A percentile compares a stretch with the other conserved stretches of the same genome.
Conservation (phyloP, 2,329 filamentous ascomycete genomes). For the Xylariaceae sp. region DNA sequence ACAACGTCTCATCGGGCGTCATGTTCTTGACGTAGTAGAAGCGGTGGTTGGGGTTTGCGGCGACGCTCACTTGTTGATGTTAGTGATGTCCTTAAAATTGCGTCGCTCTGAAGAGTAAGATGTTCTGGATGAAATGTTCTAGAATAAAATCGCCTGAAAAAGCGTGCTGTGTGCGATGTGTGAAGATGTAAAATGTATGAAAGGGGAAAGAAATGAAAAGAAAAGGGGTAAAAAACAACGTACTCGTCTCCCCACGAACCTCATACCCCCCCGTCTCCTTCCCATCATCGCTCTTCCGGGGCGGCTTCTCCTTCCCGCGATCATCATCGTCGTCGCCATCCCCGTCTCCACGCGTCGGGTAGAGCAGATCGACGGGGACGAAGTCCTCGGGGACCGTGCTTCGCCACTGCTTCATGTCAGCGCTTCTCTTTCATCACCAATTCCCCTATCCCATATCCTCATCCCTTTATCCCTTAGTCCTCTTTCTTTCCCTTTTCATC, state of each 20-base stretch:
- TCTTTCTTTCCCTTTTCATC: no score
- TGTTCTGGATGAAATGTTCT: no score
- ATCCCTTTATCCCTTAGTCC: no score
- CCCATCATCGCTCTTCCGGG: constrained; percentile 42
- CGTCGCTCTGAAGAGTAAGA: no score
- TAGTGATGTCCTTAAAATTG: no score
- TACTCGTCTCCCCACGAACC: constrained; percentile 52
- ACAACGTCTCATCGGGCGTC: constrained; percentile 47
- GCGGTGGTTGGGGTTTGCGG: constrained; percentile 51
- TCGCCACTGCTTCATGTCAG: constrained; percentile 36
- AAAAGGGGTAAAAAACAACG: background rate
- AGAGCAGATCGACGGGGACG: constrained; percentile 56
- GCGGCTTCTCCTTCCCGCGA: constrained; percentile 48
- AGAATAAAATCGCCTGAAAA: no score
- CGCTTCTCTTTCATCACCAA: no score
- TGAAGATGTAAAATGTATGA: no score
- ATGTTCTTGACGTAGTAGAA: constrained; percentile 66
- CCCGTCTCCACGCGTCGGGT: constrained; percentile 39
- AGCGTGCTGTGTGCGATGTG: no score
- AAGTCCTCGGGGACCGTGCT: constrained; percentile 54
- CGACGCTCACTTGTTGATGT: constrained; percentile 40
- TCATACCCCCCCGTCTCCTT: constrained; percentile 56
- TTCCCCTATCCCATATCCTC: no score
- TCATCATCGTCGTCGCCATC: constrained; percentile 47
- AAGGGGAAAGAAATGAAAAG: background rate